Conservation (phyloP, 2,329 filamentous ascomycete genomes). For the Fusarium abutilonis region DNA sequence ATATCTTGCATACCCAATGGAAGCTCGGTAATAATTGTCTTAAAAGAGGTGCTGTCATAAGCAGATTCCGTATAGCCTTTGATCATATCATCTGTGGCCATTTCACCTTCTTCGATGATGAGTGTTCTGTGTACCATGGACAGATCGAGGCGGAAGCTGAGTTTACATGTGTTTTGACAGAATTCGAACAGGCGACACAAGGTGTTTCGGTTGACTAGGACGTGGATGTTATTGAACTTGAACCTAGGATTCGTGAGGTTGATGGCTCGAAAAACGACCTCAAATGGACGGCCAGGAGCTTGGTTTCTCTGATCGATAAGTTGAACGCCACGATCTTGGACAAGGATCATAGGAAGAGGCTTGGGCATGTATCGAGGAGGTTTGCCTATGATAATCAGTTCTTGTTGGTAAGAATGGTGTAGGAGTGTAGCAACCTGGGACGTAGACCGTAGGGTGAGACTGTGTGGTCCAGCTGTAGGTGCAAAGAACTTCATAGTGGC, state of each 20-base stretch:
- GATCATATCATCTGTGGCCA: neutral
- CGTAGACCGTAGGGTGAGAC: constrained; percentile 7
- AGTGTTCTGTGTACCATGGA: constrained; percentile 20
- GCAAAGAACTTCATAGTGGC: constrained; percentile 17
- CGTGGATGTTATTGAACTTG: constrained; percentile 44
- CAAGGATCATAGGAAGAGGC: constrained; percentile 6
- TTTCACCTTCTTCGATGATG: constrained; percentile 29
- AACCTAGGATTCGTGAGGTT: constrained; percentile 35
- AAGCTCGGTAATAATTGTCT: constrained; percentile 23
- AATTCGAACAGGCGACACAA: constrained; percentile 42
- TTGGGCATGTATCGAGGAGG: neutral
- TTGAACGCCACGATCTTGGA: constrained; percentile 2
- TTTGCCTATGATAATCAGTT: constrained; percentile 10
- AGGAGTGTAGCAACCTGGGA: constrained; percentile 11
- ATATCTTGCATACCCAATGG: constrained; percentile 1
- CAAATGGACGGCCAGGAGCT: constrained; percentile 40
- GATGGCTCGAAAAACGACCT: constrained; percentile 45
- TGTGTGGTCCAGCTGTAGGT: constrained; percentile 28
- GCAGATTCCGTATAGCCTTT: neutral
- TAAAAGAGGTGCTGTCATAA: constrained; percentile 27
- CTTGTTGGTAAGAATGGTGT: fast-evolving
- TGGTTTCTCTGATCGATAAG: constrained; percentile 29
- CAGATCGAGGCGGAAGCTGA: constrained; percentile 36
- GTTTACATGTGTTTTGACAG: constrained; percentile 11
- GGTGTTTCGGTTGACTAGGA: constrained; percentile 45